Base-by-base conservation (phyloP, 2,329 filamentous ascomycete genomes). In the Whalleya microplaca region DNA sequence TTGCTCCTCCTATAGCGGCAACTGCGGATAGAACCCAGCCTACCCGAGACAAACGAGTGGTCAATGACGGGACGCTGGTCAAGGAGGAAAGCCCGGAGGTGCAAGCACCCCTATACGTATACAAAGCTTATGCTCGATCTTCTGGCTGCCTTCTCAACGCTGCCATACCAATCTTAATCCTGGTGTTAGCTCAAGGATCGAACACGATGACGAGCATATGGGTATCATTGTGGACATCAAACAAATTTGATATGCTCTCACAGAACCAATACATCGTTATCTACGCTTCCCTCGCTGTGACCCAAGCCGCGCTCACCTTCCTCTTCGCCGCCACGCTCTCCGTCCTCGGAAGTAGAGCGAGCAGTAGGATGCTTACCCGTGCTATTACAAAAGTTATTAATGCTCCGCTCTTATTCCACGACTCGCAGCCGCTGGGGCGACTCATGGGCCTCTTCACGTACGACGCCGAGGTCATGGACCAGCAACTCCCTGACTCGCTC, bases 371-470 rank as follows among this genome's bases (percentile, higher is more conserved):
- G 80, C 76, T 89, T 49, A 80, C 86, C 43, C 76, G 77, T 20
- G 86, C 87, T 8, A 84, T 89, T 70, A 78, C 74, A 10, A 77
- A 84, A 21, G 49, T 62, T 3, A 49, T 71, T 1, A 61, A 63
- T 21, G 65, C 67, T 5, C 64, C 69, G 5, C 55, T 71, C 80
- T 81, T 83, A 1, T 90, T 89, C 73, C 89, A 90, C 72, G 87
- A 90, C 61, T 89, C 86, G 0, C 89, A 87, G 2, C 87, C 87
- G 0, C 77, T 89, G 2, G 87, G 87, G 14, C 81, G 86, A 5
- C 88, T 89, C 63, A 86, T 84, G 29, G 89, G 89, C 64, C 83
- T 86, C 20, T 89, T 89, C 66, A 87, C 85, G 12, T 88, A 87
- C 67, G 86, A 90, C 65, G 82, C 89, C 42, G 84, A 88, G 64